Base-by-base conservation (phyloP, 2,329 filamentous ascomycete species). In the Penicillium sp. region DNA sequence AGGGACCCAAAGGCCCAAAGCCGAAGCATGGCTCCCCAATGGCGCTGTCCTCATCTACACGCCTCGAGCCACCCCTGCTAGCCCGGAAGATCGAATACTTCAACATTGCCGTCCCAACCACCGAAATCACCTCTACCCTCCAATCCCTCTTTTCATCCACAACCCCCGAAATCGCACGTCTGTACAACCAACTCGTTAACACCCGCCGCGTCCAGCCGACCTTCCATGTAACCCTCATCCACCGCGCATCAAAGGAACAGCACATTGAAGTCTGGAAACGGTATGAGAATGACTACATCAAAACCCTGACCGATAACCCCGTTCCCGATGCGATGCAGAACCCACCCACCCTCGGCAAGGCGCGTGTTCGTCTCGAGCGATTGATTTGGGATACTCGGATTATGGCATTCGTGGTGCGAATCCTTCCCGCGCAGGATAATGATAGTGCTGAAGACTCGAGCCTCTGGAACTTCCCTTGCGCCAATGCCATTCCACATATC, bases 191-290 rank as follows among this genome's bases (percentile, higher is more conserved):
- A 51, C 81, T 99, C 27, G 83, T 88, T 69, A 81, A 88, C 60
- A 82, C 80, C 2, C 82, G 87, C 17, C 89, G 94, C 48, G 75
- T 97, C 5, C 93, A 97, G 71, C 68, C 81, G n/a, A 81, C 86
- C 33, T 99, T 97, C 70, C 94, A 99, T 69, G 90, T 99, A 51
- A 99, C 94, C 0, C 82, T 99, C 32, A 91, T 97, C 70, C 94
- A 99, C 72, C 86, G 87, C 40, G 85, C 87, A 9, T 78, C 77
- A 2, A 76, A 84, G 8, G 78, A 78, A 33, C 74, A 86, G 24
- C 73, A 86, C 57, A 81, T 86, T 0, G 82, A 87, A 7, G 78
- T 93, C 47, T 99, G 94, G 94, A 75, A 87, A 47, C 82, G 80
- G 49, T 93, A 97, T 61, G 70, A 68, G 4, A 75, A 80, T n/a